A percentile compares a stretch with the other conserved stretches of the same genome.
Conservation (phyloP, 2,329 filamentous ascomycete species). For the Cladosporium sp. region DNA sequence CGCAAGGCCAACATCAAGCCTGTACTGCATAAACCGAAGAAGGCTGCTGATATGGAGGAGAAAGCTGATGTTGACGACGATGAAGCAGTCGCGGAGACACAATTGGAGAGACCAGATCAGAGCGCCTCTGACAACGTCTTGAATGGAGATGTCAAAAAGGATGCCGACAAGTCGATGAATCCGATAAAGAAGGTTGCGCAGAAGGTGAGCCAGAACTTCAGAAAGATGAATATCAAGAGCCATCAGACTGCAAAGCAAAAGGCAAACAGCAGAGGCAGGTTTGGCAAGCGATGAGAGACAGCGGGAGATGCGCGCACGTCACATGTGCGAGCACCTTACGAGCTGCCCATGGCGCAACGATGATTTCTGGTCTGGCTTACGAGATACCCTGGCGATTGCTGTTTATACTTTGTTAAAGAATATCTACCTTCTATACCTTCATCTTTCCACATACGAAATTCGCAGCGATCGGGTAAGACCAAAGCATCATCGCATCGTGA, state of each 20-base stretch:
- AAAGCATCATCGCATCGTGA: not conserved
- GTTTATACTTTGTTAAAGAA: too few relatives aligned
- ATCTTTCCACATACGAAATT: too few relatives aligned
- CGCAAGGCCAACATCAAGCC: slow-evolving; percentile 56
- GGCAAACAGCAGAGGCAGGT: slow-evolving; percentile 35
- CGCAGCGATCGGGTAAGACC: not conserved
- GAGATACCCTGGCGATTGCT: not conserved
- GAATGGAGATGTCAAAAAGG: not conserved
- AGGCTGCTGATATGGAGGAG: slow-evolving; percentile 21
- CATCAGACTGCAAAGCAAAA: slow-evolving; percentile 41
- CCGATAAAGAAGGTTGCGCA: slow-evolving; percentile 36
- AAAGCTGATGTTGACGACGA: slow-evolving; percentile 4
- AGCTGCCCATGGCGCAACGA: not conserved
- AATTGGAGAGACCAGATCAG: not conserved
- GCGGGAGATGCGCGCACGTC: not conserved
- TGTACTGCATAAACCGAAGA: slow-evolving; percentile 28
- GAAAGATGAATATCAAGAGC: slow-evolving; percentile 48
- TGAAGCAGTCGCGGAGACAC: slow-evolving; percentile 21
- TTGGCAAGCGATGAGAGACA: slow-evolving; percentile 25
- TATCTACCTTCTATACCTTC: too few relatives aligned
- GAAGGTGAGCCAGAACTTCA: slow-evolving; percentile 47
- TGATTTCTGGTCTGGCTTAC: not conserved
- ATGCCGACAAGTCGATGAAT: not conserved
- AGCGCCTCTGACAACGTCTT: not conserved
- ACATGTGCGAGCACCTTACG: not conserved